These are phyloP conservation scores for Sporothrix sp. DNA, from an alignment of 2,329 filamentous ascomycete genomes.

Conservation along the genomic window DNA sequence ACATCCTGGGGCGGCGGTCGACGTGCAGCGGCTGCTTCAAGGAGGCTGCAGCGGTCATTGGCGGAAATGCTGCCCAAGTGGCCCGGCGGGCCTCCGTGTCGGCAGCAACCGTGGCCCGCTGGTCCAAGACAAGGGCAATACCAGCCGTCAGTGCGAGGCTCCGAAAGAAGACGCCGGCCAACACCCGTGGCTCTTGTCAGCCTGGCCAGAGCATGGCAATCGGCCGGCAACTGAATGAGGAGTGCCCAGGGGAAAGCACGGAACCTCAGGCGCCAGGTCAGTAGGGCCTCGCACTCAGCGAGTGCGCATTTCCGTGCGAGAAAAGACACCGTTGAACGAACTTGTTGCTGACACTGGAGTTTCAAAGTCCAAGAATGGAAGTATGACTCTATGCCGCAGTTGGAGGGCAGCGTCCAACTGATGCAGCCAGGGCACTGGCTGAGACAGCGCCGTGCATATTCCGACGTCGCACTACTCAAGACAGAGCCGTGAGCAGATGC, in stretches of 20 bases:
- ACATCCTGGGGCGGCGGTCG: constrained; percentile 5
- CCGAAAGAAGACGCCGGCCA: neutral
- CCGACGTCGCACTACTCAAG: neutral
- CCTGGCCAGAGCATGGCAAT: neutral
- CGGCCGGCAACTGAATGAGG: neutral
- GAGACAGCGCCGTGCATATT: neutral
- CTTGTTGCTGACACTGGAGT: neutral
- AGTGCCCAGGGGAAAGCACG: neutral
- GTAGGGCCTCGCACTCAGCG: neutral
- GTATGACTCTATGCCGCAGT: neutral
- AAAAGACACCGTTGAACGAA: neutral
- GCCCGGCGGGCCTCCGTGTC: neutral
- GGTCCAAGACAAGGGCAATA: neutral
- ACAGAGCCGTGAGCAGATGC: constrained; percentile 31
- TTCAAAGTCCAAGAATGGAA: neutral
- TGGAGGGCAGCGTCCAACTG: neutral
- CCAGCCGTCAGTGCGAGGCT: neutral
- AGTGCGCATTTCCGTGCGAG: neutral
- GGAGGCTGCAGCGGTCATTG: neutral
- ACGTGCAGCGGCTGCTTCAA: constrained; percentile 3
- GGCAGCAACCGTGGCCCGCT: neutral
- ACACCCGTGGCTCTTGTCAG: neutral
- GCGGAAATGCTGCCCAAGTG: constrained; percentile 1
- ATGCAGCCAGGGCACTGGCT: constrained; percentile 3
- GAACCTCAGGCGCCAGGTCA: neutral